A percentile compares a stretch with the other conserved stretches of the same genome.
phyloP scores from a whole-genome alignment of 106 monocot genomes.

The Apostasia ramifera region DNA sequence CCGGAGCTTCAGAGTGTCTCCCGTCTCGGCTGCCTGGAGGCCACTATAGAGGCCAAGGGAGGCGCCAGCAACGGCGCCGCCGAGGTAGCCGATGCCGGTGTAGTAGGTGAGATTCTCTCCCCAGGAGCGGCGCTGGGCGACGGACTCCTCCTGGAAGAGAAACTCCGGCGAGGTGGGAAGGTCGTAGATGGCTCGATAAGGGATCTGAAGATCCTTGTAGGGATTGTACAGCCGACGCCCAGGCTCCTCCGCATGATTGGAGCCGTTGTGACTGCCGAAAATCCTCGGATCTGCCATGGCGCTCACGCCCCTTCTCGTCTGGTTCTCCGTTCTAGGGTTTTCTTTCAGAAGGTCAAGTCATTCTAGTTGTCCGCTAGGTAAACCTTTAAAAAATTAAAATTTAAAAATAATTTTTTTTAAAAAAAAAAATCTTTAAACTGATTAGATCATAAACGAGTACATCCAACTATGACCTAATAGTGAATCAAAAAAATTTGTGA shows the following conservation, averaged over 20 bases:
- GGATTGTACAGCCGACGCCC: conserved; percentile 46
- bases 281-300: conserved; percentile 24
- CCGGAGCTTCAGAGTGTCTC: conserved; percentile 53
- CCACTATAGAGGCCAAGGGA: conserved; percentile 39
- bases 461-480: too few species aligned
- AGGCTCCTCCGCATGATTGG: background rate
- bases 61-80: conserved; percentile 41
- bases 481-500: too few species aligned
- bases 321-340: conserved; percentile 7
- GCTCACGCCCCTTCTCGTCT: background rate
- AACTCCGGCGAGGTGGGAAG: conserved; percentile 77
- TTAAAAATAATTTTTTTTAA: too few species aligned
- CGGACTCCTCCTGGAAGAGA: conserved; percentile 72
- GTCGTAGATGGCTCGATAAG: conserved; percentile 41
- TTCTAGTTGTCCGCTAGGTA: too few species aligned
- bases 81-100: conserved; percentile 70
- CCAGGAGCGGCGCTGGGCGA: conserved; percentile 54
- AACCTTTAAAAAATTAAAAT: too few species aligned
- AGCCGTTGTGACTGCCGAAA: conserved; percentile 1
- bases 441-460: too few species aligned
- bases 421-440: too few species aligned
- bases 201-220: conserved; percentile 52
- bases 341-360: background rate
- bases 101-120: conserved; percentile 82
- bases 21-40: conserved; percentile 35